These are phyloP conservation scores for Alternaria solani DNA, from an alignment of 2,329 filamentous ascomycete genomes.

Conservation along the genomic window DNA sequence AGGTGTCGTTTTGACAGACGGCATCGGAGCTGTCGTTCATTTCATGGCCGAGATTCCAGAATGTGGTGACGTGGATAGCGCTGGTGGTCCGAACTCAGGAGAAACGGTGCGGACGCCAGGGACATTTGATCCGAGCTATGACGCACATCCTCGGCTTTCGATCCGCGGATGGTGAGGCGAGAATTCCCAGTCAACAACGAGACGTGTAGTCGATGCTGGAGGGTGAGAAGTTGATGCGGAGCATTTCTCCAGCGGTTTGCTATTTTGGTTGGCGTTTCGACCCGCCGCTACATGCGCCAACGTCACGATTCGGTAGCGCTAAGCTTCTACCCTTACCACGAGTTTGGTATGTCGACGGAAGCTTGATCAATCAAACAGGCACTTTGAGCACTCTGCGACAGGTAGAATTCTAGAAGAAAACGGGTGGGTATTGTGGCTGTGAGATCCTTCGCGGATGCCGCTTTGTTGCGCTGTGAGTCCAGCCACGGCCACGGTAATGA, in stretches of 20 bases:
- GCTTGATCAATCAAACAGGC: neutral
- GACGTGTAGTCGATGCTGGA: neutral
- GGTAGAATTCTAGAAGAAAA: neutral
- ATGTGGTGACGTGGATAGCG: slow-evolving; percentile 31
- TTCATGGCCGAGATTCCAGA: slow-evolving; percentile 15
- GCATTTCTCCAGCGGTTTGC: slow-evolving; percentile 8
- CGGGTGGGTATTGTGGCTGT: neutral
- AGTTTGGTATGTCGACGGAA: neutral
- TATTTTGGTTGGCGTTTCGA: neutral
- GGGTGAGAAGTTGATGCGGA: neutral
- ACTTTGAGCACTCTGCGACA: neutral
- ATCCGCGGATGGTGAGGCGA: slow-evolving; percentile 2
- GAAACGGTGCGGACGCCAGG: slow-evolving; percentile 24
- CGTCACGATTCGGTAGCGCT: neutral
- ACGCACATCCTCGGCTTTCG: slow-evolving; percentile 9
- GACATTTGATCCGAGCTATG: slow-evolving; percentile 18
- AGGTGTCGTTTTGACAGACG: neutral
- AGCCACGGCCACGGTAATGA: neutral
- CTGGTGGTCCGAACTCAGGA: slow-evolving; percentile 27
- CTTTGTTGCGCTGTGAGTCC: neutral
- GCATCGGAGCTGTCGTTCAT: neutral
- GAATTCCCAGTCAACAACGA: neutral
- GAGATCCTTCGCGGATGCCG: neutral
- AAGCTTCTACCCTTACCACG: slow-evolving; percentile 3
- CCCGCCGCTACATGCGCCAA: slow-evolving; percentile 1